A percentile compares a stretch with the other conserved stretches of the same genome.
phyloP scores from a whole-genome alignment of 2,329 filamentous ascomycete species.

The Exophiala phaeomuriformis region DNA sequence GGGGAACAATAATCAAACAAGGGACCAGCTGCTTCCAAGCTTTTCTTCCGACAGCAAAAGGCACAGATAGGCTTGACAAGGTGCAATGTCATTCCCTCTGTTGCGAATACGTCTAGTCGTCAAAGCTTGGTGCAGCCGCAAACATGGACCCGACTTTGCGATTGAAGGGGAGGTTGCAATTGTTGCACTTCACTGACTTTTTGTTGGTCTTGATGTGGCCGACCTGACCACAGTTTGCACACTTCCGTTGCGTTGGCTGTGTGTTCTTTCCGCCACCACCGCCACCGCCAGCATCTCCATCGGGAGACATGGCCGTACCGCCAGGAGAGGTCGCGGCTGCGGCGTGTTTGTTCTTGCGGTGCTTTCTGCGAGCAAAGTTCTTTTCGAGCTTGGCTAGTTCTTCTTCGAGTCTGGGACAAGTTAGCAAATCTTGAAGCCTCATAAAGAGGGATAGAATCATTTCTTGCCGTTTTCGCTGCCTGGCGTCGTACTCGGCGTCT shows the following conservation, averaged over 20 bases:
- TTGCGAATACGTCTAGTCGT: background rate
- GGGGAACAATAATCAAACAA: background rate
- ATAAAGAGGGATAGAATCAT: background rate
- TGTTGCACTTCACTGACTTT: conserved; percentile 57
- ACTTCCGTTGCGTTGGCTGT: conserved; percentile 66
- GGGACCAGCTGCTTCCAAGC: background rate
- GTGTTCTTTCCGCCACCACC: conserved; percentile 58
- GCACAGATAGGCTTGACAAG: background rate
- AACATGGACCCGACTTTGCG: conserved; percentile 18
- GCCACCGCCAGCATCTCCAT: conserved; percentile 33
- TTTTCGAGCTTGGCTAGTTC: conserved; percentile 55
- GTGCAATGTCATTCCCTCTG: background rate
- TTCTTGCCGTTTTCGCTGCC: conserved; percentile 51
- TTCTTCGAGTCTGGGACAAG: conserved; percentile 44
- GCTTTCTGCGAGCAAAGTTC: conserved; percentile 69
- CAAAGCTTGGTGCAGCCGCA: conserved; percentile 14
- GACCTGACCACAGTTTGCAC: conserved; percentile 92
- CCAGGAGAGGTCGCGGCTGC: conserved; percentile 21
- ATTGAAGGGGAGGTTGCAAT: conserved; percentile 23
- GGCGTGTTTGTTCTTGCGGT: conserved; percentile 33
- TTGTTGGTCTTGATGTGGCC: conserved; percentile 99
- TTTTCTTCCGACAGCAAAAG: background rate
- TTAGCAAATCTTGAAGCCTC: conserved; percentile 25
- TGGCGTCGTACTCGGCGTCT: conserved; percentile 58
- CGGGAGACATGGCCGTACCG: conserved; percentile 37